Conservation (phyloP, 345 rosid genomes). For the Clarkia xantiana region DNA sequence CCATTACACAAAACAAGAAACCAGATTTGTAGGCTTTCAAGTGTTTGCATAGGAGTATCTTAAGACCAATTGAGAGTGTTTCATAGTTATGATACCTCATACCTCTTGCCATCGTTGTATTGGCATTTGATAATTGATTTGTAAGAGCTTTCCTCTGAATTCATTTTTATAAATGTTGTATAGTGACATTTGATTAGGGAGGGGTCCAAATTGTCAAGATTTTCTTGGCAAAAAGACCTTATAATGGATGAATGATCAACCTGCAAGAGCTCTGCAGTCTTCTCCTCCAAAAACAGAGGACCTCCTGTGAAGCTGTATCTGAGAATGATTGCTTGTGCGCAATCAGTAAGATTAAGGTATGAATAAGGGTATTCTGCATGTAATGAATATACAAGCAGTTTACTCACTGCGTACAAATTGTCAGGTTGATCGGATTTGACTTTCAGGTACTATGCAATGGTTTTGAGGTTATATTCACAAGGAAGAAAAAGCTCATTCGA, state of each 20-base stretch:
- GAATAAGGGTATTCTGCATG: not conserved
- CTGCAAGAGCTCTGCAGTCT: conserved; percentile 66
- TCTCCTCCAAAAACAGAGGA: conserved; percentile 55
- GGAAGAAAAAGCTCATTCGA: conserved; percentile 76
- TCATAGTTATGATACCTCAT: too few species aligned
- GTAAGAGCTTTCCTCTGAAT: too few species aligned
- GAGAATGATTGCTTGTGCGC: conserved; percentile 96
- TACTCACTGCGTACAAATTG: not conserved
- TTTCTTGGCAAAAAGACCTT: conserved; percentile 79
- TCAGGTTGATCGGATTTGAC: not conserved
- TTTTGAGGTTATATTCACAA: conserved; percentile 77
- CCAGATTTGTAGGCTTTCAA: too few species aligned
- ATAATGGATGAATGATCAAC: conserved; percentile 79
- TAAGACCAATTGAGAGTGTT: too few species aligned
- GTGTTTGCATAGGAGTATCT: too few species aligned
- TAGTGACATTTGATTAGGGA: conserved; percentile 27
- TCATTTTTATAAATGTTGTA: not conserved
- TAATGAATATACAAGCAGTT: not conserved
- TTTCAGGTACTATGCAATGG: conserved; percentile 70
- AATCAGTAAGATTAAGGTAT: conserved; percentile 75
- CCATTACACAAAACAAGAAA: too few species aligned
- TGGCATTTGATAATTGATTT: too few species aligned
- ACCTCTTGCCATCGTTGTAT: too few species aligned
- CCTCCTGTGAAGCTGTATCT: conserved; percentile 65
- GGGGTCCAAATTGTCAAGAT: conserved; percentile 91